Evolutionary conservation across 2,329 filamentous ascomycete species (phyloP).

Genomic region (Juglanconis juglandina): DNA sequence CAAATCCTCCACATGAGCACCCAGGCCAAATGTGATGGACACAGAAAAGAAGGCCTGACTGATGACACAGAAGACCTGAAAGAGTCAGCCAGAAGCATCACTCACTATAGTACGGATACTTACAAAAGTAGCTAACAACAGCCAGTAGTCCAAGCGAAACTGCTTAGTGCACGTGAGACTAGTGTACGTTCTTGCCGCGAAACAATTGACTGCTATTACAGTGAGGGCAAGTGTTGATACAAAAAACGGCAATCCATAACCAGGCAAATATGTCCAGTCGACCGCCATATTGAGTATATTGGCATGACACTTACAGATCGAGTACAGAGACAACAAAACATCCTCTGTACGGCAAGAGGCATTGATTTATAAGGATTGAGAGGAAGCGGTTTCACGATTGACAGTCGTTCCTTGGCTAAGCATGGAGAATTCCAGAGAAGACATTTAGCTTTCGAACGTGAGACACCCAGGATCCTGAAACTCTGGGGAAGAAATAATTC

Average conservation of each 20-base stretch:
- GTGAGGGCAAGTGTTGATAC: neutral
- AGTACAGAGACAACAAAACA: too few species aligned
- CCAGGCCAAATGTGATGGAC: neutral
- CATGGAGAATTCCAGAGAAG: neutral
- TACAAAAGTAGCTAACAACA: neutral
- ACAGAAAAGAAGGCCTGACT: neutral
- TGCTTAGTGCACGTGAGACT: neutral
- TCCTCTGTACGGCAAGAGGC: neutral
- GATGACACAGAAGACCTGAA: neutral
- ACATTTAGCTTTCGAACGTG: neutral
- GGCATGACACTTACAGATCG: neutral
- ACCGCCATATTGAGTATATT: neutral
- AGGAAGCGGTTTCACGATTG: too few species aligned
- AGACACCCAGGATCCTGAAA: neutral
- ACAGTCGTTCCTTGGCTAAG: too few species aligned
- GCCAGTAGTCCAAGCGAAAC: constrained; percentile 6
- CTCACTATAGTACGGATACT: neutral
- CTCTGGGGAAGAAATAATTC: neutral
- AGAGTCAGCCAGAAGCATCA: neutral
- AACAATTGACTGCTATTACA: neutral
- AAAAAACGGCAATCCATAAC: neutral
- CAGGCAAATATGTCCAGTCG: neutral
- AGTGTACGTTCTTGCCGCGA: neutral
- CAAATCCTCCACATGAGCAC: neutral
- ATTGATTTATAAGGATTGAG: too few species aligned